These are phyloP conservation scores for Epichloe aotearoae DNA, from an alignment of 2,329 filamentous ascomycete genomes.

Conservation along the genomic window DNA sequence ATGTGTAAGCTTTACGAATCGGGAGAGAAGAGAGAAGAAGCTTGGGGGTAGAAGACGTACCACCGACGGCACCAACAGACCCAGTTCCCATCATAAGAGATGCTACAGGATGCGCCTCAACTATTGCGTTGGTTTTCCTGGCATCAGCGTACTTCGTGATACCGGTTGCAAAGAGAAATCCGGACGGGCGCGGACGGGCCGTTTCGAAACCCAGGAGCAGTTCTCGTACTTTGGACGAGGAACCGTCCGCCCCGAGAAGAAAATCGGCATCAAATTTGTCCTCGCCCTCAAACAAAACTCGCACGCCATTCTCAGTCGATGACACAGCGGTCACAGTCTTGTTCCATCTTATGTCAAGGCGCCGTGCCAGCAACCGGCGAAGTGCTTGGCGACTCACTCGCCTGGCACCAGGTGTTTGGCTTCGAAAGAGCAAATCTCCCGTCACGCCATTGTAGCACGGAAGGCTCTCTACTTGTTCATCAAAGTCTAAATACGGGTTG, in stretches of 20 bases:
- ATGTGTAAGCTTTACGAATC: neutral
- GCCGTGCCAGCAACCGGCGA: slow-evolving; percentile 18
- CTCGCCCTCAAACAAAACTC: slow-evolving; percentile 14
- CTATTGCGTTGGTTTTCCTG: slow-evolving; percentile 14
- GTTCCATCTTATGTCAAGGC: slow-evolving; percentile 20
- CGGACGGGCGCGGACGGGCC: slow-evolving; percentile 13
- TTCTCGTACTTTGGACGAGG: slow-evolving; percentile 15
- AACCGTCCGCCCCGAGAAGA: slow-evolving; percentile 22
- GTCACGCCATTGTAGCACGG: slow-evolving; percentile 22
- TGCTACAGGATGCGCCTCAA: slow-evolving; percentile 18
- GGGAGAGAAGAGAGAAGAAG: neutral
- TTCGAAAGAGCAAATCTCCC: slow-evolving; percentile 23
- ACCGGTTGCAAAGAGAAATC: slow-evolving; percentile 18
- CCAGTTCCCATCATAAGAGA: slow-evolving; percentile 17
- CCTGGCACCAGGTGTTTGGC: slow-evolving; percentile 18
- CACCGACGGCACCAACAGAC: slow-evolving; percentile 16
- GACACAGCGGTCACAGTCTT: slow-evolving; percentile 9
- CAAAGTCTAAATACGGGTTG: slow-evolving; percentile 21
- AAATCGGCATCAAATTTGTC: slow-evolving; percentile 7
- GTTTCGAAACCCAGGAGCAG: slow-evolving; percentile 16
- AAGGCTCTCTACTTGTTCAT: slow-evolving; percentile 17
- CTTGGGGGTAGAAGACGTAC: slow-evolving; percentile 11
- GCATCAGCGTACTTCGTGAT: slow-evolving; percentile 14
- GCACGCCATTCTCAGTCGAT: slow-evolving; percentile 6
- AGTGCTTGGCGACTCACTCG: slow-evolving; percentile 22